Evolutionary conservation across 805 yeast species (phyloP).

Genomic region (Ascoidea tarda): DNA sequence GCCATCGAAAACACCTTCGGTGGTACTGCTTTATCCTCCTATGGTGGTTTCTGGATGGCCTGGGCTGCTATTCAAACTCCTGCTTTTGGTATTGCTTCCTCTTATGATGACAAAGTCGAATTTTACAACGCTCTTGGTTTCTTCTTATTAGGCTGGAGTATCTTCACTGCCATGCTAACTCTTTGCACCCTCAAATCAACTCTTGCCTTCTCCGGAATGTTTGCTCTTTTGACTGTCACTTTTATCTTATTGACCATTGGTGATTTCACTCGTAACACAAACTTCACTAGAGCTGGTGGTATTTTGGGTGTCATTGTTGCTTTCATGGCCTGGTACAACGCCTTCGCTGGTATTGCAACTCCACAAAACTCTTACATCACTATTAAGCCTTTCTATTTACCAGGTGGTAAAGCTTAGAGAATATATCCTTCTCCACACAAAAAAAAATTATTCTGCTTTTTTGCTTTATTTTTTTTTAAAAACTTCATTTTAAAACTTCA

Average conservation of each 20-base stretch:
- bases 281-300: slow-evolving; percentile 35
- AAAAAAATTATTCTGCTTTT: not conserved
- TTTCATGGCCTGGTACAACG: slow-evolving; percentile 44
- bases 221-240: slow-evolving; percentile 37
- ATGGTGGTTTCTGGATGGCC: slow-evolving; percentile 61
- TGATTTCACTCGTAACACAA: slow-evolving; percentile 27
- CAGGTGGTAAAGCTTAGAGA: slow-evolving; percentile 16
- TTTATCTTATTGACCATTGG: slow-evolving; percentile 41
- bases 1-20: slow-evolving; percentile 54
- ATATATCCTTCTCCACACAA: too few species aligned
- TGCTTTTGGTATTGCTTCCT: slow-evolving; percentile 43
- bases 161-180: slow-evolving; percentile 41
- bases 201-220: slow-evolving; percentile 43
- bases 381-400: slow-evolving; percentile 31
- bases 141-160: slow-evolving; percentile 46
- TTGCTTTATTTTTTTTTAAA: not conserved
- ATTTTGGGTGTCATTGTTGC: slow-evolving; percentile 39
- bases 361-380: slow-evolving; percentile 38
- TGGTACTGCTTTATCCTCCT: slow-evolving; percentile 46
- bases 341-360: slow-evolving; percentile 48
- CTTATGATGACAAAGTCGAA: slow-evolving; percentile 22
- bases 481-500: too few species aligned
- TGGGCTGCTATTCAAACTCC: slow-evolving; percentile 45
- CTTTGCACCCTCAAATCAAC: slow-evolving; percentile 51
- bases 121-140: slow-evolving; percentile 26